These are phyloP conservation scores for Plasmodium sp. DNA, from an alignment of 169 alveolate species.

Conservation along the genomic window DNA sequence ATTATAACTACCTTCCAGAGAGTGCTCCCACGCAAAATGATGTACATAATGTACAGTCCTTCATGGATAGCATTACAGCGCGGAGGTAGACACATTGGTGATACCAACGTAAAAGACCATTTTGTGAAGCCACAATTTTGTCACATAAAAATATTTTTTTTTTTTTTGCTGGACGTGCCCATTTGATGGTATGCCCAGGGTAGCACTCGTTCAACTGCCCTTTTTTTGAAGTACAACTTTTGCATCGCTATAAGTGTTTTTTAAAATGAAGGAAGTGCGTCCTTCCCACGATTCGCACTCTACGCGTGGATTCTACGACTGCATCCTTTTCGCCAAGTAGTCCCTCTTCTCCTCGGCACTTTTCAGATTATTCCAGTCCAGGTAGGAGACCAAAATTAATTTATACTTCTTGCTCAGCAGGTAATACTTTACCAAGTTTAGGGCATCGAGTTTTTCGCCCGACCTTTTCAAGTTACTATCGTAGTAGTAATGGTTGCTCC, in stretches of 20 bases:
- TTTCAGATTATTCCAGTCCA: slow-evolving; percentile 43
- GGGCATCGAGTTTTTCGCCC: slow-evolving; percentile 34
- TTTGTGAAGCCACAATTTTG: not conserved
- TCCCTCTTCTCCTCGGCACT: slow-evolving; percentile 18
- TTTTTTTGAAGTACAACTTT: not conserved
- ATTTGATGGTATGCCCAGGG: not conserved
- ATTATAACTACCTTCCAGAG: slow-evolving; percentile 31
- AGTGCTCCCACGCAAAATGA: slow-evolving; percentile 20
- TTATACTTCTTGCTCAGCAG: slow-evolving; percentile 47
- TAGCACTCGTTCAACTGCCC: not conserved
- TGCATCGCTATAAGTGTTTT: not conserved
- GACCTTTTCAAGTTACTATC: slow-evolving; percentile 39
- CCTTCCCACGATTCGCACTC: not conserved
- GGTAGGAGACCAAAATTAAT: slow-evolving; percentile 20
- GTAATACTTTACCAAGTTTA: slow-evolving; percentile 60
- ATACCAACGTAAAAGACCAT: not conserved
- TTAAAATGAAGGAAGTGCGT: not conserved
- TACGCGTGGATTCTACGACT: not conserved
- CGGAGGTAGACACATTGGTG: not conserved
- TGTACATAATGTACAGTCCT: slow-evolving; percentile 11
- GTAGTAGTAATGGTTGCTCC: slow-evolving; percentile 46
- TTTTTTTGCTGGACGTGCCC: not conserved
- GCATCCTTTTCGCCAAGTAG: slow-evolving; percentile 22
- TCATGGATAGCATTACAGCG: not conserved
- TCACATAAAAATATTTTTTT: not conserved